Conservation (phyloP, 2,329 filamentous ascomycete species). For the Penicillium italicum region DNA sequence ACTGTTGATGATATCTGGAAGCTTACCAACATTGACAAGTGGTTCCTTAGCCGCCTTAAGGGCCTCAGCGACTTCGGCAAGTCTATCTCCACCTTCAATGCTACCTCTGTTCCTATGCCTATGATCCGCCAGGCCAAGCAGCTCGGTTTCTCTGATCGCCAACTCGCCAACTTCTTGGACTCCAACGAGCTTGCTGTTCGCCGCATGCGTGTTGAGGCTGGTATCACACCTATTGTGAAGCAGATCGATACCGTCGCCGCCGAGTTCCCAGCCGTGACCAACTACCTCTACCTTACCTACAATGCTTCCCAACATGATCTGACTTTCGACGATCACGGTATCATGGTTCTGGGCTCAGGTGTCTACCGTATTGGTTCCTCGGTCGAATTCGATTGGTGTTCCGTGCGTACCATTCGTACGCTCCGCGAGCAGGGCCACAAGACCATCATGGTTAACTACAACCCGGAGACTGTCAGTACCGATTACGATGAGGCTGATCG, state of each 20-base stretch:
- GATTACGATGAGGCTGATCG: slow-evolving; percentile 94
- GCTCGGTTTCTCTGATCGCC: slow-evolving; percentile 89
- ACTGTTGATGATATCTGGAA: slow-evolving; percentile 97
- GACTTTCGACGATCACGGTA: slow-evolving; percentile 78
- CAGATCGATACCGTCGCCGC: slow-evolving; percentile 98
- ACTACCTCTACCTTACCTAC: slow-evolving; percentile 96
- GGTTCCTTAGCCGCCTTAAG: slow-evolving; percentile 93
- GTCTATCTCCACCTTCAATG: slow-evolving; percentile 66
- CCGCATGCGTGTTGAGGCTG: slow-evolving; percentile 75
- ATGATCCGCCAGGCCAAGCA: slow-evolving; percentile 83
- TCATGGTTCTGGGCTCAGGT: slow-evolving; percentile 94
- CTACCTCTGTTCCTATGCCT: slow-evolving; percentile 60
- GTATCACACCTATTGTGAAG: slow-evolving; percentile 86
- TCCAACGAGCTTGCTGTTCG: slow-evolving; percentile 92
- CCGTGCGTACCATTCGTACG: slow-evolving; percentile 87
- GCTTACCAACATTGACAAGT: slow-evolving; percentile 97
- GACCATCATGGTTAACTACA: slow-evolving; percentile 95
- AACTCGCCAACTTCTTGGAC: slow-evolving; percentile 89
- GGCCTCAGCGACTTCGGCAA: slow-evolving; percentile 85
- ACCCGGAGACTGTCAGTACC: slow-evolving; percentile 83
- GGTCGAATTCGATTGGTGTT: slow-evolving; percentile 99
- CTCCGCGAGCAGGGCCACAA: slow-evolving; percentile 80
- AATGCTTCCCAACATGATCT: slow-evolving; percentile 86
- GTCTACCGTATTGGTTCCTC: slow-evolving; percentile 97
- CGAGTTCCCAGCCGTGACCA: slow-evolving; percentile 90